Conservation (phyloP, 2,329 filamentous ascomycete genomes). For the Thielaviopsis ethacetica region DNA sequence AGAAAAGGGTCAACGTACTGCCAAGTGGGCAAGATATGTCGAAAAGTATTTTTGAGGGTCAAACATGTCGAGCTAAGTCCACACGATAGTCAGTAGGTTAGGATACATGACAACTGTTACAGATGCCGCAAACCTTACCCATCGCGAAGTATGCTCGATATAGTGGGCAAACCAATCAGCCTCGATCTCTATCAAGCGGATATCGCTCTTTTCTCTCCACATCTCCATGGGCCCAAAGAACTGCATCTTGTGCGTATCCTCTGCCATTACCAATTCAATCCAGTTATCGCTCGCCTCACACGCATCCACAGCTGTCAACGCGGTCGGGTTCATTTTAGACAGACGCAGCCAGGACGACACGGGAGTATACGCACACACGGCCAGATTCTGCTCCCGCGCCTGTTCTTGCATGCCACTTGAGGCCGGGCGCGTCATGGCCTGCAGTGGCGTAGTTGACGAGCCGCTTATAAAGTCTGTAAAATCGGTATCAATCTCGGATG, state of each 20-base stretch:
- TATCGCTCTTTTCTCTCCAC: background rate
- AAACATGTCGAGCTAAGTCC: background rate
- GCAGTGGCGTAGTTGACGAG: background rate
- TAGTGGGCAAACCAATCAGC: background rate
- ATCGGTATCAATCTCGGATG: background rate
- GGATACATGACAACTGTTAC: background rate
- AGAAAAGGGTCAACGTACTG: background rate
- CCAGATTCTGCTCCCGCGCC: background rate
- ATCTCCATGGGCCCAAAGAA: background rate
- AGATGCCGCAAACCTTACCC: background rate
- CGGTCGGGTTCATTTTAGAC: background rate
- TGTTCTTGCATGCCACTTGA: background rate
- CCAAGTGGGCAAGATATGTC: background rate
- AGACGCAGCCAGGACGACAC: background rate
- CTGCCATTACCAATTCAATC: background rate
- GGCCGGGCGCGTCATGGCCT: background rate
- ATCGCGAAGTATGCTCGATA: background rate
- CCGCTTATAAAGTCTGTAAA: background rate
- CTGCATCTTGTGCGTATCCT: background rate
- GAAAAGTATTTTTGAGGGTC: background rate
- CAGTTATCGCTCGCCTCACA: background rate
- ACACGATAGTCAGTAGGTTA: background rate
- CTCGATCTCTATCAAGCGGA: background rate
- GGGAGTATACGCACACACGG: background rate
- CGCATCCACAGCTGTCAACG: background rate